Evolutionary conservation across 2,329 filamentous ascomycete genomes (phyloP).

Genomic region (Pestalotiopsis sp.): DNA sequence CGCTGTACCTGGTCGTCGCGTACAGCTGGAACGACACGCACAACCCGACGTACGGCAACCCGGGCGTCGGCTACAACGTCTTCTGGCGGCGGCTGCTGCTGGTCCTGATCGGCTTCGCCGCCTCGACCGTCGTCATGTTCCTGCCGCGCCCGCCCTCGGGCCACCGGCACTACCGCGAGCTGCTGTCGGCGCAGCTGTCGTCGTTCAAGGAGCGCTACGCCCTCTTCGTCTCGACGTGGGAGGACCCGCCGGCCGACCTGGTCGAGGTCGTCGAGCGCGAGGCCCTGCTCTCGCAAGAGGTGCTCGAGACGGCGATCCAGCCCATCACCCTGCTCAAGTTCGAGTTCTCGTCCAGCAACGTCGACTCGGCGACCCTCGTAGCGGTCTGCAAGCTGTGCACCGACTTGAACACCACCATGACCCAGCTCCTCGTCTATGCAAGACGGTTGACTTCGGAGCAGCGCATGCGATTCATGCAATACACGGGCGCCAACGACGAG

Average conservation of each 20-base stretch:
- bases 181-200: not conserved
- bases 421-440: not conserved
- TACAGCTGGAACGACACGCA: conserved; percentile 9
- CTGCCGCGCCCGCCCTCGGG: conserved; percentile 1
- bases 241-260: not conserved
- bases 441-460: not conserved
- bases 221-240: not conserved
- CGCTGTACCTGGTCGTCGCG: not conserved
- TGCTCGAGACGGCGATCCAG: not conserved
- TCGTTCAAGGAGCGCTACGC: conserved; percentile 6
- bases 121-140: conserved; percentile 1
- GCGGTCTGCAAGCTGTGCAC: not conserved
- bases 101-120: conserved; percentile 2
- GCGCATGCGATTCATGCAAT: not conserved
- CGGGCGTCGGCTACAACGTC: conserved; percentile 5
- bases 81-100: conserved; percentile 4
- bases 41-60: conserved; percentile 2
- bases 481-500: not conserved
- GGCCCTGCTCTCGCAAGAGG: not conserved
- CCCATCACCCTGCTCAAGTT: conserved; percentile 1
- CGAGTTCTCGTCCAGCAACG: not conserved
- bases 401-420: not conserved
- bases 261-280: not conserved
- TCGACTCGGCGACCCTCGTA: not conserved
- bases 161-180: not conserved